Conservation (phyloP, 768 basidiomycete species). For the Pholiota conissans region DNA sequence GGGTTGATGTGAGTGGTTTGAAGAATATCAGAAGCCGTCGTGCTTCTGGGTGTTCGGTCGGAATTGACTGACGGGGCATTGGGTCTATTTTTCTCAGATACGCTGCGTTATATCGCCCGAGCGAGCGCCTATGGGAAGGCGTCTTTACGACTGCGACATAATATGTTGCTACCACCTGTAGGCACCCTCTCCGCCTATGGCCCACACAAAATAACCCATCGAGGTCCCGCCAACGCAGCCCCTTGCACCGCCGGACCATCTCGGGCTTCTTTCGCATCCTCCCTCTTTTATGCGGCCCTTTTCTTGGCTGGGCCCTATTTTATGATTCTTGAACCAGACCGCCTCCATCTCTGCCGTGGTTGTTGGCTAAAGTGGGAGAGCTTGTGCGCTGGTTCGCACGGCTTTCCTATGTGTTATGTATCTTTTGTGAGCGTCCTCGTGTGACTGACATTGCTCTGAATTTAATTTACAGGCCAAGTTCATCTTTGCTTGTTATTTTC, state of each 20-base stretch:
- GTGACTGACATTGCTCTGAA: not conserved
- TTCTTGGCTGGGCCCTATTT: not conserved
- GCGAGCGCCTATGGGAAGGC: not conserved
- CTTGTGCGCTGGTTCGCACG: not conserved
- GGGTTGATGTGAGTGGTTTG: not conserved
- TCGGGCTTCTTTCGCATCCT: not conserved
- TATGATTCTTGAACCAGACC: not conserved
- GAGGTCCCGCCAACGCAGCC: not conserved
- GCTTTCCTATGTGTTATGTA: not conserved
- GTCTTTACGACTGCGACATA: not conserved
- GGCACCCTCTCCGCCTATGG: not conserved
- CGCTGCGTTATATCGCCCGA: not conserved
- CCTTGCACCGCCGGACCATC: not conserved
- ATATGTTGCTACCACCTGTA: not conserved
- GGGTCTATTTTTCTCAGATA: not conserved
- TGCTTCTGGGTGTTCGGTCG: not conserved
- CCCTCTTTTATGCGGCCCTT: not conserved
- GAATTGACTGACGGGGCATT: too few species aligned
- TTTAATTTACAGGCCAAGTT: not conserved
- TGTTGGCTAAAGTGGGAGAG: not conserved
- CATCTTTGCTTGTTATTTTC: not conserved
- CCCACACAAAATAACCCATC: not conserved
- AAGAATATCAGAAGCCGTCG: not conserved
- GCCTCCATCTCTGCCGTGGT: not conserved
- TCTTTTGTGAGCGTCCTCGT: not conserved